phyloP scores from a whole-genome alignment of 805 yeast species.

The Zygotorulaspora sp. region DNA sequence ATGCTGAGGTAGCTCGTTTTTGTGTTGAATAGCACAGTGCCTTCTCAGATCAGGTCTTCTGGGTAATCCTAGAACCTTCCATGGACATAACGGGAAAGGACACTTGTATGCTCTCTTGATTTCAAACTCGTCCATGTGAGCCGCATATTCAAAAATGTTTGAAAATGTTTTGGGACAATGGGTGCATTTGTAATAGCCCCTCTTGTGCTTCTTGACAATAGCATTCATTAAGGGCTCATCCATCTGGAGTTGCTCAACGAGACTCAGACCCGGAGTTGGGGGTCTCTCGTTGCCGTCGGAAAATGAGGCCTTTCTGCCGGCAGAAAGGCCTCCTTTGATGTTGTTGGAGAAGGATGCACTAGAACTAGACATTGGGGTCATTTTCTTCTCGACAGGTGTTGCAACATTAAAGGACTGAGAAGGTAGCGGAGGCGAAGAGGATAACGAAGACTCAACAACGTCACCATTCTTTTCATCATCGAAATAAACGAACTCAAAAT shows the following conservation, averaged over 20 bases:
- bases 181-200: constrained; percentile 44
- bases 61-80: constrained; percentile 47
- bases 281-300: constrained; percentile 1
- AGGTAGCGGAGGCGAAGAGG: too few relatives aligned
- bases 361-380: not conserved
- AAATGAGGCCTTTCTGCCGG: not conserved
- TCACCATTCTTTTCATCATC: not conserved
- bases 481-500: not conserved
- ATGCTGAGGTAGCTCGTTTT: constrained; percentile 27
- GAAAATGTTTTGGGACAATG: constrained; percentile 43
- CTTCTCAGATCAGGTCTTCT: constrained; percentile 46
- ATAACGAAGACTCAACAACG: not conserved
- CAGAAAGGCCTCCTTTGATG: not conserved
- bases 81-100: constrained; percentile 44
- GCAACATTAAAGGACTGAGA: not conserved
- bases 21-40: constrained; percentile 48
- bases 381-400: not conserved
- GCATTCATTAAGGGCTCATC: constrained; percentile 31
- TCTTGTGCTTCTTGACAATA: constrained; percentile 34
- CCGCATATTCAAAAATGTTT: constrained; percentile 38
- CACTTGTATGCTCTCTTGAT: constrained; percentile 43
- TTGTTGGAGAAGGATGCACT: not conserved
- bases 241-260: constrained; percentile 27
- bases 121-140: constrained; percentile 42
- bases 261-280: constrained; percentile 12